Evolutionary conservation across 1,139 yeast species (phyloP).

Genomic region (Wickerhamomyces sp.): DNA sequence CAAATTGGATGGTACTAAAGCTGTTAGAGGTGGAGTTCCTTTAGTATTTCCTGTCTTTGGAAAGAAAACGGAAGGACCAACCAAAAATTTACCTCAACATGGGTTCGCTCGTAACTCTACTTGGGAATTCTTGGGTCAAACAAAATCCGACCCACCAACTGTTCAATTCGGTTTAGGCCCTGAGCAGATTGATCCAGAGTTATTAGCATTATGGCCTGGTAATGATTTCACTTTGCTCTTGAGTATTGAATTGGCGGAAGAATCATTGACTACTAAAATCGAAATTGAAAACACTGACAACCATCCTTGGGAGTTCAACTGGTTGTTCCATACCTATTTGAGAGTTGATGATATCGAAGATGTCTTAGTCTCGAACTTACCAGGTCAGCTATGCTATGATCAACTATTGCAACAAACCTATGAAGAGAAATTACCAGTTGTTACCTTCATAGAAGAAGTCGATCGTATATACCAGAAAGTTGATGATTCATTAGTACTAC

Average conservation of each 20-base stretch:
- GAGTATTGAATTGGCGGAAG: conserved; percentile 53
- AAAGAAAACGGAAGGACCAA: conserved; percentile 46
- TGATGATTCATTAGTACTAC: conserved; percentile 49
- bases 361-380: conserved; percentile 69
- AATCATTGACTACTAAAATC: conserved; percentile 58
- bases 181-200: conserved; percentile 59
- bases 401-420: conserved; percentile 63
- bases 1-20: conserved; percentile 80
- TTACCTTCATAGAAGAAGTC: conserved; percentile 71
- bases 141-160: conserved; percentile 53
- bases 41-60: conserved; percentile 95
- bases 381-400: conserved; percentile 67
- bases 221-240: conserved; percentile 74
- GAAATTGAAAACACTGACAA: conserved; percentile 70
- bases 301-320: conserved; percentile 73
- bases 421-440: conserved; percentile 65
- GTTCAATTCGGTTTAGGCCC: conserved; percentile 90
- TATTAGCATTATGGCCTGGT: conserved; percentile 51
- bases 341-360: conserved; percentile 71
- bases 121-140: conserved; percentile 93
- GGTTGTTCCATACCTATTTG: conserved; percentile 94
- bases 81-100: conserved; percentile 77
- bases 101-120: conserved; percentile 87
- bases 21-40: conserved; percentile 97
- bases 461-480: conserved; percentile 78